phyloP scores from a whole-genome alignment of 352 stramenopile genomes.

The Globisporangium alternatum region DNA sequence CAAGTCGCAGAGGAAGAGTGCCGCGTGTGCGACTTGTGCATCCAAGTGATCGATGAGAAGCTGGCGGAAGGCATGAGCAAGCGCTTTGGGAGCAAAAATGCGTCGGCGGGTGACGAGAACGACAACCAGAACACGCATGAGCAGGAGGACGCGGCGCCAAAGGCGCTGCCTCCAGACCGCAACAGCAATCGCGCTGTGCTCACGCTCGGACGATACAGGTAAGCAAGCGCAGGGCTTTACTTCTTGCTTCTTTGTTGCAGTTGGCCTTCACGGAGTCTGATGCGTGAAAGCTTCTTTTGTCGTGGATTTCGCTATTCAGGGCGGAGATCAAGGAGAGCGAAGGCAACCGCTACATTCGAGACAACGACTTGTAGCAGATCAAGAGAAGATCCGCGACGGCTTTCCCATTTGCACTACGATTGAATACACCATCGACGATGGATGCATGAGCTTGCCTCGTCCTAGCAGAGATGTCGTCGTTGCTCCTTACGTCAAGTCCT shows the following conservation, averaged over 20 bases:
- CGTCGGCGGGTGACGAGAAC: constrained; percentile 19
- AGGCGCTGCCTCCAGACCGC: constrained; percentile 43
- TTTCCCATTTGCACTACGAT: not conserved
- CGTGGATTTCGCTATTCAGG: constrained; percentile 23
- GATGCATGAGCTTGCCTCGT: not conserved
- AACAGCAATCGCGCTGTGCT: constrained; percentile 65
- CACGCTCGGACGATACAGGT: constrained; percentile 84
- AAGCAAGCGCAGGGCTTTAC: constrained; percentile 3
- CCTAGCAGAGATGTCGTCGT: no score
- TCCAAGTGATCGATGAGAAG: constrained; percentile 84
- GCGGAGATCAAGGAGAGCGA: constrained; percentile 89
- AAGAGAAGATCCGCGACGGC: not conserved
- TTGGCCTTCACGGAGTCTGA: not conserved
- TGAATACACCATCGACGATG: constrained; percentile 2
- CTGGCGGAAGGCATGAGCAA: constrained; percentile 70
- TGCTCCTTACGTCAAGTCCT: no score
- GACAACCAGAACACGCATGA: constrained; percentile 34
- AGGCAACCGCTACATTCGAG: constrained; percentile 86
- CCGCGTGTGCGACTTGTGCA: constrained; percentile 80
- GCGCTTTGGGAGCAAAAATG: constrained; percentile 55
- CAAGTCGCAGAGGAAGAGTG: constrained; percentile 64
- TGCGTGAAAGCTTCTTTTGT: not conserved
- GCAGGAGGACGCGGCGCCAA: constrained; percentile 21
- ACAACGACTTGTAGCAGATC: constrained; percentile 63
- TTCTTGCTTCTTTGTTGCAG: not conserved